Percentiles rank a stretch among this genome's conserved stretches.
These are phyloP conservation scores for Tripterygium wilfordii DNA, from an alignment of 177 flowering plant species.

Conservation along the genomic window DNA sequence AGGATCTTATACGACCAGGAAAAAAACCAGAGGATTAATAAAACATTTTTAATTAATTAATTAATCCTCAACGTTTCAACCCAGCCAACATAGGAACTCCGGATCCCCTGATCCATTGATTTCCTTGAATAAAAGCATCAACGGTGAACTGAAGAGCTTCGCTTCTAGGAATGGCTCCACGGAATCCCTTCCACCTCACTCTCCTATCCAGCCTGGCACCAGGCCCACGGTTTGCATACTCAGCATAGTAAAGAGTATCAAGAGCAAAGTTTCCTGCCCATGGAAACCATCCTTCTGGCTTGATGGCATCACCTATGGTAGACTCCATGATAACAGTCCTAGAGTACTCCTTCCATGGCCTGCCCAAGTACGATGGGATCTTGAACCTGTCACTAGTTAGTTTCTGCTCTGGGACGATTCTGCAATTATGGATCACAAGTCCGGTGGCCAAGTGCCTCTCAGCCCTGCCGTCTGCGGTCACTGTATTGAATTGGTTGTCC, in stretches of 20 bases:
- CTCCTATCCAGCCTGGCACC: slow-evolving; percentile 32
- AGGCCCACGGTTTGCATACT: slow-evolving; percentile 47
- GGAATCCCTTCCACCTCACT: slow-evolving; percentile 10
- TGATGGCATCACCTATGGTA: slow-evolving; percentile 31
- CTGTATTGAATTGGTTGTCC: slow-evolving; percentile 24
- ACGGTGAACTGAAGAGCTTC: not conserved
- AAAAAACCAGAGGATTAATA: too few relatives aligned
- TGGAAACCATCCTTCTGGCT: slow-evolving; percentile 39
- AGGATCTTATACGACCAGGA: too few relatives aligned
- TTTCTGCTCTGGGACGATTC: slow-evolving; percentile 34
- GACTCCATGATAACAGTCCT: slow-evolving; percentile 49
- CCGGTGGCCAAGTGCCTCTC: slow-evolving; percentile 23
- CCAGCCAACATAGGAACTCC: not conserved
- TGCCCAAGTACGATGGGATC: slow-evolving; percentile 40
- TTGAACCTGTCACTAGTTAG: slow-evolving; percentile 17
- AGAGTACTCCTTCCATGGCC: slow-evolving; percentile 54
- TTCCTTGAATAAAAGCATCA: not conserved
- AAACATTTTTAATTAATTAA: too few relatives aligned
- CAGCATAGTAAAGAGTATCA: slow-evolving; percentile 29
- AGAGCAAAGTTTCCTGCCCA: slow-evolving; percentile 27
- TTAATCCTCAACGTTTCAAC: too few relatives aligned
- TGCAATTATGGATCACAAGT: slow-evolving; percentile 52
- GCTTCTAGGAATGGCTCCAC: not conserved
- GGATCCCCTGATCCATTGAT: not conserved
- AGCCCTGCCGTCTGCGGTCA: slow-evolving; percentile 41